Conservation (phyloP, 352 stramenopile species). For the Globisporangium nagaii region DNA sequence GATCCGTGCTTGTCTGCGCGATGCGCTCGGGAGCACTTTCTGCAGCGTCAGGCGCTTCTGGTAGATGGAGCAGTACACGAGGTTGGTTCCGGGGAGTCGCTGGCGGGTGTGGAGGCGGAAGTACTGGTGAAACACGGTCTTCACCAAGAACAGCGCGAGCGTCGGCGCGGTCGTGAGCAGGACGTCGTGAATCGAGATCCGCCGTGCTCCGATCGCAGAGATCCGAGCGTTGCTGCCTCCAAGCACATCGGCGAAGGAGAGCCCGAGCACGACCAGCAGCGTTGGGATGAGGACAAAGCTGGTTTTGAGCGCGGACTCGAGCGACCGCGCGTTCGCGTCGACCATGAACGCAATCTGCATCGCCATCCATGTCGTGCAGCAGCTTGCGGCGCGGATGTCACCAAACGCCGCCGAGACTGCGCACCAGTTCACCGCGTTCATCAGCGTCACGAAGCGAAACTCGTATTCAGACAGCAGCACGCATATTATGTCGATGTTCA, state of each 20-base stretch:
- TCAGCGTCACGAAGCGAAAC: constrained; percentile 16
- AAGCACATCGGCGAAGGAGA: constrained; percentile 11
- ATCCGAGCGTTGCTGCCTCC: constrained; percentile 1
- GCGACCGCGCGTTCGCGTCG: constrained; percentile 15
- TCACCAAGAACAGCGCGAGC: constrained; percentile 17
- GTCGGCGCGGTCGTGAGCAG: constrained; percentile 20
- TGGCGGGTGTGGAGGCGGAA: not conserved
- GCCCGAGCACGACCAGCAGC: not conserved
- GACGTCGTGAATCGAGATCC: constrained; percentile 17
- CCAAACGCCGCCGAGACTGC: constrained; percentile 8
- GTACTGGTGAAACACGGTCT: constrained; percentile 11
- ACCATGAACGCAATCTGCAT: constrained; percentile 15
- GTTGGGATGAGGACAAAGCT: not conserved
- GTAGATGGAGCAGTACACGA: constrained; percentile 16
- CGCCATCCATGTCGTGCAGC: constrained; percentile 19
- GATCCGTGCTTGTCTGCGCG: not conserved
- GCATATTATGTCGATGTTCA: constrained; percentile 15
- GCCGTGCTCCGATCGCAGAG: constrained; percentile 9
- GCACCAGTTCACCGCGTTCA: constrained; percentile 25
- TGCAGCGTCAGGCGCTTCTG: constrained; percentile 12
- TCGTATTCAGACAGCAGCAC: constrained; percentile 15
- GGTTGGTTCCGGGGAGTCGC: constrained; percentile 1
- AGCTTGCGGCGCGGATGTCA: constrained; percentile 14
- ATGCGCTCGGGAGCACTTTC: not conserved
- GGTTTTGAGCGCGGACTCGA: constrained; percentile 7